Evolutionary conservation across 75 land plant genomes (phyloP).

Genomic region (Pinus taeda): DNA sequence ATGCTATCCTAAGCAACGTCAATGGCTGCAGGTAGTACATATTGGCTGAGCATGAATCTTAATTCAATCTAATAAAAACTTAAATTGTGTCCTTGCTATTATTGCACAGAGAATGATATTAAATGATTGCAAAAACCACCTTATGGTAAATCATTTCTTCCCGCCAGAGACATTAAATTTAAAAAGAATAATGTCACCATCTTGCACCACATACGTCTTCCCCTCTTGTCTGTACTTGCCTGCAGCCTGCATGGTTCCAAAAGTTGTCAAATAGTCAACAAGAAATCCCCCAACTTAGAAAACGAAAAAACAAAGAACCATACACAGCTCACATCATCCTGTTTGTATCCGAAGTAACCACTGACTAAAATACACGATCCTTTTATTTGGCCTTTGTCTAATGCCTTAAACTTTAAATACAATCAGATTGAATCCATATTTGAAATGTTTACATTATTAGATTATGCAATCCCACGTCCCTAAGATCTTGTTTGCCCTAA

Average conservation of each 20-base stretch:
- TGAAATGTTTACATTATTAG: not conserved
- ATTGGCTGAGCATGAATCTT: too few relatives aligned
- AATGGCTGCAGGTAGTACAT: too few relatives aligned
- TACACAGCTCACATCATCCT: not conserved
- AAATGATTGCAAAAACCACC: too few relatives aligned
- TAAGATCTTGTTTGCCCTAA: not conserved
- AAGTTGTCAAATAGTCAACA: not conserved
- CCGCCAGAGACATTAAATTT: conserved; percentile 96
- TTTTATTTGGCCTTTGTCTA: not conserved
- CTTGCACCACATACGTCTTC: conserved; percentile 94
- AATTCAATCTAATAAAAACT: too few relatives aligned
- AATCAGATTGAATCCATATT: not conserved
- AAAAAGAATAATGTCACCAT: conserved; percentile 97
- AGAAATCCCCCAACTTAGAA: not conserved
- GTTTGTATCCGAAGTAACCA: not conserved
- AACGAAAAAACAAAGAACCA: not conserved
- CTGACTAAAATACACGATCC: not conserved
- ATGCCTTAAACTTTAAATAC: not conserved
- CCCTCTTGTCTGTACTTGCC: conserved; percentile 98
- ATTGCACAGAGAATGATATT: too few relatives aligned
- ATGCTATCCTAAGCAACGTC: too few relatives aligned
- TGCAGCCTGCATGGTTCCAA: conserved; percentile 59
- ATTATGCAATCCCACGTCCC: not conserved
- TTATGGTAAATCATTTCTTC: conserved; percentile 21
- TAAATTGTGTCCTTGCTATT: too few relatives aligned